phyloP scores from a whole-genome alignment of 768 basidiomycete genomes.

The Boletales sp. region DNA sequence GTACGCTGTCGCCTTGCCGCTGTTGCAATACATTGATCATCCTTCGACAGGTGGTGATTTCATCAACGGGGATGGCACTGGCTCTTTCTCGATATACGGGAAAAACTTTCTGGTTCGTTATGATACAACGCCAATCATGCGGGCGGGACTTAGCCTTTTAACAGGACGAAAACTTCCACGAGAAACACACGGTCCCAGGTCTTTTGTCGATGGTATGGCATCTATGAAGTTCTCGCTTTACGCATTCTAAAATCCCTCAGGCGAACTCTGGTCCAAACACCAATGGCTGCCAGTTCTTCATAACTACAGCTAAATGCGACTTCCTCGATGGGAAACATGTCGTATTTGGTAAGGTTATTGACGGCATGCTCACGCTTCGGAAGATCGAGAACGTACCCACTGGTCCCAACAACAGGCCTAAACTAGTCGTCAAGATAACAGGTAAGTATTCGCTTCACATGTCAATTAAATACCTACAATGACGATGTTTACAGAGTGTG shows the following conservation, averaged over 20 bases:
- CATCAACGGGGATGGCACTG: conserved; percentile 90
- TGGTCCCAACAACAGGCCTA: conserved; percentile 85
- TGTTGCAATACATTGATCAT: background rate
- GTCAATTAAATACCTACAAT: background rate
- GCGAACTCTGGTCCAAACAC: conserved; percentile 94
- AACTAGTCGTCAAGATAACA: conserved; percentile 81
- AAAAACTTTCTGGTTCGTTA: conserved; percentile 79
- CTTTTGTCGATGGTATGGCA: conserved; percentile 80
- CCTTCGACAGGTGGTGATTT: conserved; percentile 79
- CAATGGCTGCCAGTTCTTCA: conserved; percentile 98
- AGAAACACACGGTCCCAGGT: conserved; percentile 85
- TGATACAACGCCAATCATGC: background rate
- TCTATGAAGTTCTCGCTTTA: background rate
- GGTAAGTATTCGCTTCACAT: conserved; percentile 43
- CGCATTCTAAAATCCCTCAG: conserved; percentile 36
- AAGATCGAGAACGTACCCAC: conserved; percentile 97
- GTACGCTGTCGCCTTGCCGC: conserved; percentile 26
- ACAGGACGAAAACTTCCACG: conserved; percentile 92
- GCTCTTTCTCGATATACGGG: conserved; percentile 95
- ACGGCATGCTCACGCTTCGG: conserved; percentile 91
- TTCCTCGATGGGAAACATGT: conserved; percentile 96
- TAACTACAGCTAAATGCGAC: conserved; percentile 91
- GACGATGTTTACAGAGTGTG: conserved; percentile 42
- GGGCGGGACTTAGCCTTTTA: background rate
- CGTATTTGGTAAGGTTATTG: conserved; percentile 86